Evolutionary conservation across 2,329 filamentous ascomycete genomes (phyloP).

Genomic region (Fusarium keratoplasticum): DNA sequence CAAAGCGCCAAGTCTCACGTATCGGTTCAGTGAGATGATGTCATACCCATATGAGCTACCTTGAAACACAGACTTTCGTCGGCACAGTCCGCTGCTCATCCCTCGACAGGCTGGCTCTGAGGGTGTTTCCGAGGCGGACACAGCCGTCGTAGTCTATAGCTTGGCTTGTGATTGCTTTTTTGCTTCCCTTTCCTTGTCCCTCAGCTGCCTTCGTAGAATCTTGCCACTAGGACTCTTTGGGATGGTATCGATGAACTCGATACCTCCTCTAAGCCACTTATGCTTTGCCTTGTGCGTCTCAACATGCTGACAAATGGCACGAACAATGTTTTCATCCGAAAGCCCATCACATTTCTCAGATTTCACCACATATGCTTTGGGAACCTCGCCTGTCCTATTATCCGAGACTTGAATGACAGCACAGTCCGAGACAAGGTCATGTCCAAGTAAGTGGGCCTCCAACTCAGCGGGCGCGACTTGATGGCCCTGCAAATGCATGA

Average conservation of each 20-base stretch:
- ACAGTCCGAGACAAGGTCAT: conserved; percentile 73
- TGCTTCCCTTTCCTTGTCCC: background rate
- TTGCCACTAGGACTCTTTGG: conserved; percentile 73
- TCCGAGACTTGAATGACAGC: conserved; percentile 74
- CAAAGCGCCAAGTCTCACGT: background rate
- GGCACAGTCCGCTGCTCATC: background rate
- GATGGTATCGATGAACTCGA: conserved; percentile 65
- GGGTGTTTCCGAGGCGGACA: background rate
- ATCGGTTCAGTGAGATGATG: background rate
- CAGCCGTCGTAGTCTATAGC: background rate
- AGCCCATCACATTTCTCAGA: background rate
- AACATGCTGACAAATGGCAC: background rate
- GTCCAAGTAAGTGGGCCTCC: conserved; percentile 74
- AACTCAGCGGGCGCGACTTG: conserved; percentile 81
- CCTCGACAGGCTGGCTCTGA: background rate
- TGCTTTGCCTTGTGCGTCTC: conserved; percentile 46
- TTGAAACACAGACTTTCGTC: background rate
- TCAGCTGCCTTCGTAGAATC: conserved; percentile 45
- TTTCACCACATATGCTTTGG: conserved; percentile 65
- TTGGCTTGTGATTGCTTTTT: background rate
- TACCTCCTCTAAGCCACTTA: conserved; percentile 62
- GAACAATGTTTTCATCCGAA: background rate
- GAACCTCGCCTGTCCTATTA: conserved; percentile 65
- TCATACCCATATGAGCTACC: background rate
- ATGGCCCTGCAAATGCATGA: conserved; percentile 63